phyloP scores from a whole-genome alignment of 768 basidiomycete genomes.

The Calocybe gangraenosa region DNA sequence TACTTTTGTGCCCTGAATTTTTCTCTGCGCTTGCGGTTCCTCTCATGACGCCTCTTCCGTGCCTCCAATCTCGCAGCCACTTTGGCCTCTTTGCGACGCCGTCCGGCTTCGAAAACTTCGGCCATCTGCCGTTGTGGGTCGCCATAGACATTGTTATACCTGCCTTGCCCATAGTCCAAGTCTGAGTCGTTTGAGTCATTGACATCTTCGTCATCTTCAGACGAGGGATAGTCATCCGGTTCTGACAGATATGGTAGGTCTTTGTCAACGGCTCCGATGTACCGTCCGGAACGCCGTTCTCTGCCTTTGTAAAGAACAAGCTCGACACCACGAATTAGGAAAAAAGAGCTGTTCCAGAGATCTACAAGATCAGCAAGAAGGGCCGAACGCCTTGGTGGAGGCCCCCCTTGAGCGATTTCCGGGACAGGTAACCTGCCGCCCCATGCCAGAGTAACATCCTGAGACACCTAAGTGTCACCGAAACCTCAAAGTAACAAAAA shows the following conservation, averaged over 20 bases:
- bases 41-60: constrained; percentile 59
- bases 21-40: constrained; percentile 54
- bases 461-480: too few relatives aligned
- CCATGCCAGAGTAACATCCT: constrained; percentile 80
- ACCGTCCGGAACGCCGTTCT: constrained; percentile 69
- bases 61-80: constrained; percentile 44
- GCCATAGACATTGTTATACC: constrained; percentile 36
- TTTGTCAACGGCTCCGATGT: constrained; percentile 50
- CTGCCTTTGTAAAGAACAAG: constrained; percentile 76
- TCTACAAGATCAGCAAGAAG: constrained; percentile 71
- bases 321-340: constrained; percentile 71
- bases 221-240: constrained; percentile 37
- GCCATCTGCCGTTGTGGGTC: constrained; percentile 30
- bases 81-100: constrained; percentile 45
- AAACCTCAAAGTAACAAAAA: too few relatives aligned
- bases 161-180: constrained; percentile 34
- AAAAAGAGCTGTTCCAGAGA: constrained; percentile 78
- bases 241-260: constrained; percentile 47
- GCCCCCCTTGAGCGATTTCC: constrained; percentile 39
- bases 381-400: constrained; percentile 50
- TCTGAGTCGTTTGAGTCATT: constrained; percentile 33
- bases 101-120: constrained; percentile 47
- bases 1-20: constrained; percentile 62
- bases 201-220: constrained; percentile 29
- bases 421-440: constrained; percentile 69